Percentiles rank a stretch among this genome's conserved stretches.
phyloP scores from a whole-genome alignment of 2,329 filamentous ascomycete species.

The Aspergillus viridinutans region DNA sequence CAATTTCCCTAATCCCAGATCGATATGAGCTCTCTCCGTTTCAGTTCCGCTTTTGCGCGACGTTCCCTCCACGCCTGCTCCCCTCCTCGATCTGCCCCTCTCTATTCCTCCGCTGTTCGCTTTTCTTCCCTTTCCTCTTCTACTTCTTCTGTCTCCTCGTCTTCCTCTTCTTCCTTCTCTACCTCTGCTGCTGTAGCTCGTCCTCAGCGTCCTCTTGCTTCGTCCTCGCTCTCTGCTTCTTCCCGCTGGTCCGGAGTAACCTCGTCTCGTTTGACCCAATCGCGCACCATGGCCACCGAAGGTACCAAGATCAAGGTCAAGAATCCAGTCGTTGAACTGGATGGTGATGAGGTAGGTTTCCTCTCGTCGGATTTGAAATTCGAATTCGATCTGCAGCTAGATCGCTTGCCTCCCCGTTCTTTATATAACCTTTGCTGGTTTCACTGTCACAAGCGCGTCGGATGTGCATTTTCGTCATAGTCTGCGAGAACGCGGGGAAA shows the following conservation, averaged over 20 bases:
- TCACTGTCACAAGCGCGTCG: not conserved
- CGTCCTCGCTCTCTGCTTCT: constrained; percentile 20
- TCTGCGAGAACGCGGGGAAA: constrained; percentile 28
- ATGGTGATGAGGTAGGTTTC: constrained; percentile 63
- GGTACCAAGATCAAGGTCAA: constrained; percentile 95
- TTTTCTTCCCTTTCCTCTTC: constrained; percentile 10
- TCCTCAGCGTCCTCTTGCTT: constrained; percentile 23
- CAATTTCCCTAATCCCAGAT: constrained; percentile 8
- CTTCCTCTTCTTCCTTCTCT: constrained; percentile 25
- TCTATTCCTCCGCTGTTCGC: constrained; percentile 22
- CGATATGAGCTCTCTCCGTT: constrained; percentile 36
- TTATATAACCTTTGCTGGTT: constrained; percentile 1
- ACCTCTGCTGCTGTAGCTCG: constrained; percentile 21
- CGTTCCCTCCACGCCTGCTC: constrained; percentile 22
- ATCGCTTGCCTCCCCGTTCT: constrained; percentile 9
- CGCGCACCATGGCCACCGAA: constrained; percentile 45
- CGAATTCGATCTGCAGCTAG: not conserved
- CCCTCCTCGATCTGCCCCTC: constrained; percentile 28
- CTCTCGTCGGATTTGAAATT: not conserved
- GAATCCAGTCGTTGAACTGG: constrained; percentile 96
- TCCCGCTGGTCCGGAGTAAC: constrained; percentile 28
- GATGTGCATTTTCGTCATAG: constrained; percentile 23
- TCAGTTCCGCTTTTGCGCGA: constrained; percentile 38
- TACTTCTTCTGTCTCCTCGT: constrained; percentile 20
- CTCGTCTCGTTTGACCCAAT: constrained; percentile 30